Conservation (phyloP, 805 yeast genomes). For the Debaryomyces castellii region DNA sequence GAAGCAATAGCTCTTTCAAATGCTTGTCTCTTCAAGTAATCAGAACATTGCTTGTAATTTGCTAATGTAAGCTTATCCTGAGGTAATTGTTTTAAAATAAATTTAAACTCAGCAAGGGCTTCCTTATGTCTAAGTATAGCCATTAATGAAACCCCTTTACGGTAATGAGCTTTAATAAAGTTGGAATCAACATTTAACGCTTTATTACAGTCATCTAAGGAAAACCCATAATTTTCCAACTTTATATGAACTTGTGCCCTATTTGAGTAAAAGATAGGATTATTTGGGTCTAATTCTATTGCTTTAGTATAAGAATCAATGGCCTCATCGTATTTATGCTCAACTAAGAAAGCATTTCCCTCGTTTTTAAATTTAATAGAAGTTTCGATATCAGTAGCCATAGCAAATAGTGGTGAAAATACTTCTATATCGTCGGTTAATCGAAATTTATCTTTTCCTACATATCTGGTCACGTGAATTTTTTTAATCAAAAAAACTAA, state of each 20-base stretch:
- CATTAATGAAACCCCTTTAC: constrained; percentile 79
- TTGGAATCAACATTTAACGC: constrained; percentile 67
- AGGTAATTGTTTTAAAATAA: constrained; percentile 62
- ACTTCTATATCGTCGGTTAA: background rate
- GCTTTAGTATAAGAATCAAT: constrained; percentile 73
- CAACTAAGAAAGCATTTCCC: constrained; percentile 75
- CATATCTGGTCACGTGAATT: background rate
- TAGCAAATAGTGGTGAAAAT: background rate
- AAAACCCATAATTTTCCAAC: constrained; percentile 81
- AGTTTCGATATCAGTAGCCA: constrained; percentile 16
- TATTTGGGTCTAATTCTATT: constrained; percentile 57
- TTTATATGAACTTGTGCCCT: constrained; percentile 89
- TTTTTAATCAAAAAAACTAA: background rate
- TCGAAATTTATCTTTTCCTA: background rate
- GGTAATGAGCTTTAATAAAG: constrained; percentile 78
- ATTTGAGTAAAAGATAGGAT: constrained; percentile 73
- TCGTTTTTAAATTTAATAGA: constrained; percentile 59
- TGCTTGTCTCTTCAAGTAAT: constrained; percentile 66
- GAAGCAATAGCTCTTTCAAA: constrained; percentile 86
- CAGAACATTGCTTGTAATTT: constrained; percentile 61
- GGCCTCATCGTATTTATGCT: constrained; percentile 63
- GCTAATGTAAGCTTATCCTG: constrained; percentile 65
- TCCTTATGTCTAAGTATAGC: constrained; percentile 75
- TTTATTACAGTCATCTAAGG: constrained; percentile 71
- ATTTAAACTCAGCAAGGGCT: constrained; percentile 68